These are phyloP conservation scores for Neurospora sp. DNA, from an alignment of 495 filamentous ascomycete genomes.

Conservation along the genomic window DNA sequence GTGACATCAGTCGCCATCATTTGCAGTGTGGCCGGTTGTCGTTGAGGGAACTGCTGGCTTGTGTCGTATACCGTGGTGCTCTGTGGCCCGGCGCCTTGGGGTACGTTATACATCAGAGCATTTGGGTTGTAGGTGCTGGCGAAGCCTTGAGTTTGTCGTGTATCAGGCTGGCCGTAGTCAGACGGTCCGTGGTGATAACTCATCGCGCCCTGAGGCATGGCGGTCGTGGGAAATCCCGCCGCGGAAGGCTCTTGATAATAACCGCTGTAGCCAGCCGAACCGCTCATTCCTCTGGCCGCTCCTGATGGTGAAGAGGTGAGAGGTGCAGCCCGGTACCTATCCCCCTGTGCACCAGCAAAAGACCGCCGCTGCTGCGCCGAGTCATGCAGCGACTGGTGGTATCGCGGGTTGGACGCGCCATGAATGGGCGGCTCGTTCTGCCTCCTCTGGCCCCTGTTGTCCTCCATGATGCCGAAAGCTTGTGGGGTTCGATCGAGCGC, in stretches of 20 bases:
- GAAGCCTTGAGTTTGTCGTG: conserved; percentile 38
- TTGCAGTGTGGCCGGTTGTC: conserved; percentile 74
- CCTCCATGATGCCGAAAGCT: conserved; percentile 50
- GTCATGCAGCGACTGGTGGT: conserved; percentile 29
- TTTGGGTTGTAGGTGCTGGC: conserved; percentile 40
- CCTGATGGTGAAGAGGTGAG: conserved; percentile 33
- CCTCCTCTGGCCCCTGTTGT: conserved; percentile 55
- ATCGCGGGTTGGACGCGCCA: conserved; percentile 32
- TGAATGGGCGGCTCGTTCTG: conserved; percentile 53
- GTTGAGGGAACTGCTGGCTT: conserved; percentile 66
- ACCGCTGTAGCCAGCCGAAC: conserved; percentile 43
- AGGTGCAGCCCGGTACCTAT: conserved; percentile 40
- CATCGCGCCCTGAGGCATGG: conserved; percentile 39
- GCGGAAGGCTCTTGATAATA: conserved; percentile 46
- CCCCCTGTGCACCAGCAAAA: conserved; percentile 29
- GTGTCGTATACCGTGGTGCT: conserved; percentile 61
- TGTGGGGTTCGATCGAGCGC: conserved; percentile 30
- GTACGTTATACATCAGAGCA: conserved; percentile 72
- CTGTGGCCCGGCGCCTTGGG: conserved; percentile 51
- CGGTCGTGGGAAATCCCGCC: conserved; percentile 30
- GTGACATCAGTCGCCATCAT: conserved; percentile 56
- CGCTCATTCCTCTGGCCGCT: conserved; percentile 28
- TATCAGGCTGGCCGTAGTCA: conserved; percentile 41
- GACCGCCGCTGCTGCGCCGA: conserved; percentile 32
- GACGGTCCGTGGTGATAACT: conserved; percentile 38